These are phyloP conservation scores for Lithospermum erythrorhizon DNA, from an alignment of 257 asterid genomes.

Conservation along the genomic window DNA sequence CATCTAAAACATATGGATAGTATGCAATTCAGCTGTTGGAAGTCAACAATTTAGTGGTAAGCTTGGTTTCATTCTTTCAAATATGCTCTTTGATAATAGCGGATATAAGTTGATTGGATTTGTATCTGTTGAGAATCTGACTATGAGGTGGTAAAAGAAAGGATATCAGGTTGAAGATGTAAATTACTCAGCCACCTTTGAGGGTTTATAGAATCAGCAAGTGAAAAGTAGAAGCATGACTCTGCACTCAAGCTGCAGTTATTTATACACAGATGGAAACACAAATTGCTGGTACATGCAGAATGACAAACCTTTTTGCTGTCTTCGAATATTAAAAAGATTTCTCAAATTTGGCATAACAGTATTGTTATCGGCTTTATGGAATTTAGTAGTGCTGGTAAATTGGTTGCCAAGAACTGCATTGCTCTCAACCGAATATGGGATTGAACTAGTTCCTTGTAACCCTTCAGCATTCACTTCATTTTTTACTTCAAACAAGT, in stretches of 20 bases:
- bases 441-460: constrained; percentile 19
- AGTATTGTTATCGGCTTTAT: constrained; percentile 23
- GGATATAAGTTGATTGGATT: too few relatives aligned
- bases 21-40: background rate
- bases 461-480: constrained; percentile 22
- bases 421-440: constrained; percentile 7
- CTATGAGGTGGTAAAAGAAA: background rate
- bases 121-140: background rate
- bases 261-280: background rate
- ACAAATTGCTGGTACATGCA: constrained; percentile 2
- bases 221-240: background rate
- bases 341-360: constrained; percentile 15
- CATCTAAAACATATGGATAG: background rate
- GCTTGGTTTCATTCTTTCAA: background rate
- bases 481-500: constrained; percentile 14
- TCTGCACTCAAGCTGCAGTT: background rate
- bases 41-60: background rate
- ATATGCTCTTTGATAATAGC: too few relatives aligned
- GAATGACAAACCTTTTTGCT: constrained; percentile 30
- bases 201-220: background rate
- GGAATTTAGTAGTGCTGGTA: constrained; percentile 8
- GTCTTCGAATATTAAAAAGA: constrained; percentile 13
- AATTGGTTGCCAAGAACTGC: constrained; percentile 20
- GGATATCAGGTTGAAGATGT: background rate
- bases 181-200: too few relatives aligned